Base-by-base conservation (phyloP, 2,329 filamentous ascomycete genomes). In the Calonectria fujianensis region DNA sequence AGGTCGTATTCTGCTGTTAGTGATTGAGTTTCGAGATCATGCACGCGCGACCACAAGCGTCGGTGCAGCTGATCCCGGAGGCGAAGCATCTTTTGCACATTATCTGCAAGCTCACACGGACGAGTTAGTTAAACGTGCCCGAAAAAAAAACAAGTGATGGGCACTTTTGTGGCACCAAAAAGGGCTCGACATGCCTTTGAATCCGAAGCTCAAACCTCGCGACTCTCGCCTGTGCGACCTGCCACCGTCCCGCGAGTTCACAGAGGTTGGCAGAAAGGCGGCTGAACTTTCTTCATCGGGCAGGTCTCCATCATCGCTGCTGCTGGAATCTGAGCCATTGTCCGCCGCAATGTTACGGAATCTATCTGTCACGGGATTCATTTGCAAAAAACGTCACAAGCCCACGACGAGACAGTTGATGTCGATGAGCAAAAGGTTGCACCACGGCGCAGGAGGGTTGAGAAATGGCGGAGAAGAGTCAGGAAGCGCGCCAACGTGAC, bases 11-110 rank as follows among this genome's bases (percentile, higher is more conserved):
- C 75, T 37, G 72, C 59, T 32, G 69, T 45, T 24, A 69, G 71
- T 32, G 78, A 68, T 70, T 80, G 79, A 6, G 78, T 80, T 24
- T 80, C 79, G 29, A 80, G n/a, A 31, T 80, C 79, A 69, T 75
- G 74, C 27, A 76, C 73, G 4, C 69, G 74, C n/a, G 78, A 74
- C 32, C 69, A 57, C 32, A 80, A 68, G 57, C 79, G 77, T 16
- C 79, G 77, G 27, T 80, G 79, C 35, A 80, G 76, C 24, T 79
- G 75, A 20, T 79, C 78, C 37, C 76, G 76, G 51, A 79, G 72
- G 69, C 79, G 76, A 31, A 80, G 79, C 37, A 79, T 75, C 70
- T 74, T 74, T 37, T 57, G 48, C 50, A 74, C 45, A 20, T 66
- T 70, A 20, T 74, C 72, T 74, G 51, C 59, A 41, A n/a, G 18